phyloP scores from a whole-genome alignment of 352 stramenopile genomes.

The Pythium periplocum region DNA sequence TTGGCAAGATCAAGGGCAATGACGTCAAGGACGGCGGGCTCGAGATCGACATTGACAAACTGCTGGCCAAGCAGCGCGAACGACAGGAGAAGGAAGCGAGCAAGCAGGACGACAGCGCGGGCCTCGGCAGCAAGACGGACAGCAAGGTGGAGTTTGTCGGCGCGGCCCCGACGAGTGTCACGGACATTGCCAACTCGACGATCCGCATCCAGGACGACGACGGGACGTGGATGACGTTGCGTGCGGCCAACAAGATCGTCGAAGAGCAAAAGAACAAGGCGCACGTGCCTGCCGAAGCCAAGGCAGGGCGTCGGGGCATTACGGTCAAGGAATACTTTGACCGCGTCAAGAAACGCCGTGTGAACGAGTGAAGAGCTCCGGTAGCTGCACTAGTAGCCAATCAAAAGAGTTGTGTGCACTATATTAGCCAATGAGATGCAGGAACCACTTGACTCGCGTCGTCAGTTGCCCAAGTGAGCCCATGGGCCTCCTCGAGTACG shows the following conservation, averaged over 20 bases:
- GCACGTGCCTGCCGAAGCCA: conserved; percentile 56
- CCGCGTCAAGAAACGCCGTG: conserved; percentile 64
- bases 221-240: conserved; percentile 79
- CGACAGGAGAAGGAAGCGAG: conserved; percentile 40
- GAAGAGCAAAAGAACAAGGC: conserved; percentile 67
- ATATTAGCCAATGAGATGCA: no score
- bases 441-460: no score
- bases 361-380: conserved; percentile 22
- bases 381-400: no score
- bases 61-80: conserved; percentile 68
- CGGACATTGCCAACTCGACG: conserved; percentile 70
- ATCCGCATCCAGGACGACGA: conserved; percentile 83
- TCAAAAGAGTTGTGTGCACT: no score
- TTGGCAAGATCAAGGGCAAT: conserved; percentile 43
- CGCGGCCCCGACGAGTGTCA: conserved; percentile 42
- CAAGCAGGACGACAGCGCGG: conserved; percentile 19
- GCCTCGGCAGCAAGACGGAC: conserved; percentile 17
- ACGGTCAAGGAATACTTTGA: conserved; percentile 86
- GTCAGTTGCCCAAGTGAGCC: no score
- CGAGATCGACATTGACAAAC: conserved; percentile 72
- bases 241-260: conserved; percentile 72
- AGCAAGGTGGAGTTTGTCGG: conserved; percentile 66
- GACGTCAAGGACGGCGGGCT: conserved; percentile 26
- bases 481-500: no score
- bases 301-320: conserved; percentile 69